These are phyloP conservation scores for Trichophyton benhamiae DNA, from an alignment of 2,329 filamentous ascomycete genomes.

Conservation along the genomic window DNA sequence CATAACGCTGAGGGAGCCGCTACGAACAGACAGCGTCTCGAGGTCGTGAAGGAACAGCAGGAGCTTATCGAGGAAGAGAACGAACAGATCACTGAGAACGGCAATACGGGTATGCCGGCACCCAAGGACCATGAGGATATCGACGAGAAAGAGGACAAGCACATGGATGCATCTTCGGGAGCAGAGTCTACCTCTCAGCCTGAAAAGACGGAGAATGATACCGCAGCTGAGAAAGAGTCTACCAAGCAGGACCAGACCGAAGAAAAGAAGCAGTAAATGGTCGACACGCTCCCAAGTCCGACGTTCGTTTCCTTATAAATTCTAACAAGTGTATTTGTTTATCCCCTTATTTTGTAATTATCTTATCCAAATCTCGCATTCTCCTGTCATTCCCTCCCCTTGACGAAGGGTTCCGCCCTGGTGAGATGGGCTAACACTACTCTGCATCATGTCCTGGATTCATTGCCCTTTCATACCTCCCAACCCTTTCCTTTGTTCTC, in stretches of 20 bases:
- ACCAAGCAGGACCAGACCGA: slow-evolving; percentile 15
- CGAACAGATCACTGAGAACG: slow-evolving; percentile 72
- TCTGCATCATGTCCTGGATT: not conserved
- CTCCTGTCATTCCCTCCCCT: not conserved
- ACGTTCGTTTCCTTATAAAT: not conserved
- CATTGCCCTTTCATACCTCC: not conserved
- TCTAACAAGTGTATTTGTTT: not conserved
- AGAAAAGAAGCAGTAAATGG: slow-evolving; percentile 18
- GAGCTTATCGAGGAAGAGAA: slow-evolving; percentile 97
- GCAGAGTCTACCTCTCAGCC: slow-evolving; percentile 36
- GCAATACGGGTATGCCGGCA: slow-evolving; percentile 58
- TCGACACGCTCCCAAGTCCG: not conserved
- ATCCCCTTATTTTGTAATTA: not conserved
- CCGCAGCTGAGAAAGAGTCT: slow-evolving; percentile 24
- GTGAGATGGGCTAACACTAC: not conserved
- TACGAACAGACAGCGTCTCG: slow-evolving; percentile 96
- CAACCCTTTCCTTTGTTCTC: not conserved
- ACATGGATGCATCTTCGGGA: slow-evolving; percentile 40
- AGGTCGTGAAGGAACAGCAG: slow-evolving; percentile 96
- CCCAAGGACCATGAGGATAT: slow-evolving; percentile 84
- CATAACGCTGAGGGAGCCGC: slow-evolving; percentile 93
- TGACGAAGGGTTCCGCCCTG: not conserved
- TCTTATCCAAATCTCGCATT: not conserved
- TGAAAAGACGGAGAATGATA: slow-evolving; percentile 24
- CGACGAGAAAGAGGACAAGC: slow-evolving; percentile 64